Base-by-base conservation (phyloP, 1,284 basidiomycete genomes). In the Hypsizygus ulmarius region DNA sequence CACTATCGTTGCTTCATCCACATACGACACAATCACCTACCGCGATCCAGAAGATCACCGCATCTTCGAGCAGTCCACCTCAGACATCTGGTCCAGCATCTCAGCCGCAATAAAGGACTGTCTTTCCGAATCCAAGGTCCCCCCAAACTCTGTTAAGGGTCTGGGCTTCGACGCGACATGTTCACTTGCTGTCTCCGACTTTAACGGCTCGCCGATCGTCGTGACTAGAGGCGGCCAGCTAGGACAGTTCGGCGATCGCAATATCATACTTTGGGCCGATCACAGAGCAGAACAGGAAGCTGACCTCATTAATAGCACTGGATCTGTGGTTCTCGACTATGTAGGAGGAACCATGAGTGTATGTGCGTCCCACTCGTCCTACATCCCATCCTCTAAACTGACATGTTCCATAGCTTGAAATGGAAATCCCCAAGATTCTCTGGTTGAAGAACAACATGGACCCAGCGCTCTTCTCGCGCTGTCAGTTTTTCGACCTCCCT, bases 141-240 rank as follows among this genome's bases (percentile, higher is more conserved):
- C 77, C 18, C 79, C 87, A 10, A 65, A 72, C 2, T 67, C 75
- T 3, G 85, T 99, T 55, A 93, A 90, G 61, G 96, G 96, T 1
- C 65, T 99, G 47, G 94, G 95, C 8, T 97, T 98, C 65, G 96
- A 98, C 67, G 96, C 95, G 43, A 99, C 96, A 0, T 99, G 97
- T 71, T 96, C 93, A 0, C 77, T 99, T 30, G 93, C 95, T 0
- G 95, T 98, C 18, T 77, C 87, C 1, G 84, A 93, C 62, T 70
- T 81, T 46, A 61, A 80, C 11, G 93, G 93, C 3, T 70, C 78
- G 38, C 90, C 95, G 0, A 74, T 97, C 30, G 74, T 75, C n/a
- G 86, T 99, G 39, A 91, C 89, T 1, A 83, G 82, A 47, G 90
- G 87, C 1, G 69, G 76, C 1, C 62, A 72, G 18, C 65, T 90